A percentile compares a stretch with the other conserved stretches of the same genome.
Evolutionary conservation across 106 monocot genomes (phyloP).

Genomic region (Dendrobium huoshanense): DNA sequence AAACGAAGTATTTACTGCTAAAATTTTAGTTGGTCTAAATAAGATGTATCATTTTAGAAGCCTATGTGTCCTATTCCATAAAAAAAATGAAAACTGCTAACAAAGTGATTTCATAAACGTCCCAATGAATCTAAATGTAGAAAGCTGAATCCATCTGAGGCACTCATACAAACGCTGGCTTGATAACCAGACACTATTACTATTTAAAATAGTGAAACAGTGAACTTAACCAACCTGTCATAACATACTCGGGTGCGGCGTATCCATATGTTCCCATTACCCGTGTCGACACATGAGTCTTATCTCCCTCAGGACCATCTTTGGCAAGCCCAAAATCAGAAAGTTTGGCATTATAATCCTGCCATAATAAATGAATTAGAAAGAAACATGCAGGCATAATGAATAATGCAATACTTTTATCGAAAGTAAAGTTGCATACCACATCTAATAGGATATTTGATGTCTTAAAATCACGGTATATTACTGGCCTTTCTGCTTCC

Average conservation of each 20-base stretch:
- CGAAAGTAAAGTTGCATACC: constrained; percentile 16
- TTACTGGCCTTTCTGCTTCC: constrained; percentile 15
- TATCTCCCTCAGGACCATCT: constrained; percentile 10
- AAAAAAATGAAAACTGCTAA: not conserved
- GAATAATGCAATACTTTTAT: not conserved
- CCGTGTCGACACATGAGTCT: constrained; percentile 8
- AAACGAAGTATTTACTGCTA: too few species aligned
- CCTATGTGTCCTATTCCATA: too few species aligned
- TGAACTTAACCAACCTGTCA: constrained; percentile 4
- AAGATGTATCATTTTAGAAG: too few species aligned
- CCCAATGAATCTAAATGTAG: not conserved
- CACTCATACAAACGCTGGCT: not conserved
- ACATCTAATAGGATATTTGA: constrained; percentile 39
- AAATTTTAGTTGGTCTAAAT: too few species aligned
- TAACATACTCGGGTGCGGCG: constrained; percentile 8
- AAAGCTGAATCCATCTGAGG: not conserved
- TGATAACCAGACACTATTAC: not conserved
- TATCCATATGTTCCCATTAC: constrained; percentile 8
- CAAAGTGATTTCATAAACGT: not conserved
- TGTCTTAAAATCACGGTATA: constrained; percentile 20
- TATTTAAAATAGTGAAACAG: not conserved
- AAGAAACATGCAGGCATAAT: not conserved
- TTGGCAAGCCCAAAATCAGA: constrained; percentile 30
- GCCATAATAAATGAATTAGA: not conserved
- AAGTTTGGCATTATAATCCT: constrained; percentile 59